Conservation (phyloP, 371 early-diverging fungal species). For the Phascolomyces articulosus region DNA sequence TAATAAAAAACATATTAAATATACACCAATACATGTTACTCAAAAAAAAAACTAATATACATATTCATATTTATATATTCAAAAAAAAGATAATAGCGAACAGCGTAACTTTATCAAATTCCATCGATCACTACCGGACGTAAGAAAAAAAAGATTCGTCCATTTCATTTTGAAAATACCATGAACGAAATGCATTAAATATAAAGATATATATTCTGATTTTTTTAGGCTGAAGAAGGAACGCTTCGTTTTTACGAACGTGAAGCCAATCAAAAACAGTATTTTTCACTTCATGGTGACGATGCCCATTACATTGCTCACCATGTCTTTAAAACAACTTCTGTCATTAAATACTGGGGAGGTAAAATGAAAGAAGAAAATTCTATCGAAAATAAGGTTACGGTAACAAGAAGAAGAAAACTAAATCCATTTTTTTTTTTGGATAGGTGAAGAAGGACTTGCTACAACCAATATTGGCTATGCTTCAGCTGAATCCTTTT, state of each 20-base stretch:
- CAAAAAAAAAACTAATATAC: background rate
- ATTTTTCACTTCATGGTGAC: slow-evolving; percentile 87
- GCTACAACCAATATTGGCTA: slow-evolving; percentile 81
- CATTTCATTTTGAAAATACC: too few relatives aligned
- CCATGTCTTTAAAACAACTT: slow-evolving; percentile 84
- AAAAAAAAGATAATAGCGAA: slow-evolving; percentile 13
- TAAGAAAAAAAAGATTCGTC: background rate
- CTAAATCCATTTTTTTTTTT: too few relatives aligned
- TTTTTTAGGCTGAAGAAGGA: slow-evolving; percentile 38
- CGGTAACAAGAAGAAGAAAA: too few relatives aligned
- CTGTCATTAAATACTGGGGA: slow-evolving; percentile 90
- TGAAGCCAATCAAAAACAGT: slow-evolving; percentile 38
- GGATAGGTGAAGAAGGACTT: slow-evolving; percentile 62
- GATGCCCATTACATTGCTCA: slow-evolving; percentile 88
- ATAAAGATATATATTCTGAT: too few relatives aligned
- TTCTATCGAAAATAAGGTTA: too few relatives aligned
- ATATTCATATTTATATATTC: too few relatives aligned
- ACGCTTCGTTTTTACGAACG: slow-evolving; percentile 80
- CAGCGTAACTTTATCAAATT: slow-evolving; percentile 16
- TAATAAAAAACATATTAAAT: background rate
- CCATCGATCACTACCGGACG: slow-evolving; percentile 12
- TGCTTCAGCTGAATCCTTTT: slow-evolving; percentile 72
- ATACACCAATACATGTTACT: background rate
- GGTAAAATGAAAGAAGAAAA: slow-evolving; percentile 37
- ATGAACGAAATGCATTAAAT: too few relatives aligned